A percentile compares a stretch with the other conserved stretches of the same genome.
phyloP scores from a whole-genome alignment of 2,329 filamentous ascomycete genomes.

The Dendrostoma leiphaemia region DNA sequence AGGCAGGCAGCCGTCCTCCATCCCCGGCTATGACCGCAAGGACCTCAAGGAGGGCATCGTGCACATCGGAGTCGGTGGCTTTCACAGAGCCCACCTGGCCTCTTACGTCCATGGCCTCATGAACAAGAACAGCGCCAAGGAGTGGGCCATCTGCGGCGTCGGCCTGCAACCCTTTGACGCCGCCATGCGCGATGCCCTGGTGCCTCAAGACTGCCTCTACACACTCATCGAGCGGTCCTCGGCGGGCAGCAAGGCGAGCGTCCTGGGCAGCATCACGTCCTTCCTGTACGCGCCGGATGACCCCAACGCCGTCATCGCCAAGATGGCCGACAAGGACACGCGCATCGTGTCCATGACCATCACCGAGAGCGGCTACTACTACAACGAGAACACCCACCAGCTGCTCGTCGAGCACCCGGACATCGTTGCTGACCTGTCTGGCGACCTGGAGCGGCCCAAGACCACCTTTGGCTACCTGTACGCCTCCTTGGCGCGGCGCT shows the following conservation, averaged over 20 bases:
- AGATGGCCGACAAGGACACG: conserved; percentile 54
- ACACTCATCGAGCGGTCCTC: conserved; percentile 54
- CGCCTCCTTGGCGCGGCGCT: conserved; percentile 45
- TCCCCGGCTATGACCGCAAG: conserved; percentile 42
- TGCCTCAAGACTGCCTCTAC: conserved; percentile 49
- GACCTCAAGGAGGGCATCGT: conserved; percentile 52
- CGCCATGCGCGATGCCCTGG: conserved; percentile 48
- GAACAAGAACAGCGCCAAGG: conserved; percentile 39
- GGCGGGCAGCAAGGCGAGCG: conserved; percentile 44
- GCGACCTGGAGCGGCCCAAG: conserved; percentile 39
- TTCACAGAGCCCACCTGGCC: conserved; percentile 52
- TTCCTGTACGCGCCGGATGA: conserved; percentile 52
- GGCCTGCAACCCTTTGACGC: conserved; percentile 49
- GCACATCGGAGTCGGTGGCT: conserved; percentile 53
- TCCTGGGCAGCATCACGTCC: conserved; percentile 51
- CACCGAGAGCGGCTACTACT: conserved; percentile 56
- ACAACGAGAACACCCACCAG: conserved; percentile 57
- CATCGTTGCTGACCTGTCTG: conserved; percentile 46
- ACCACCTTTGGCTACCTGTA: conserved; percentile 54
- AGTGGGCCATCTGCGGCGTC: conserved; percentile 52
- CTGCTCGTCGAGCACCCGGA: conserved; percentile 46
- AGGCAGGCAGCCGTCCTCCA: neutral
- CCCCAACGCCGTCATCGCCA: conserved; percentile 49
- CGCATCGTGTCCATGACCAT: conserved; percentile 55
- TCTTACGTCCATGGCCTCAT: conserved; percentile 50